Evolutionary conservation across 2,329 filamentous ascomycete genomes (phyloP), one percentile per base, ranked within the genome.

Genomic region (Colletotrichum incanum): DNA sequence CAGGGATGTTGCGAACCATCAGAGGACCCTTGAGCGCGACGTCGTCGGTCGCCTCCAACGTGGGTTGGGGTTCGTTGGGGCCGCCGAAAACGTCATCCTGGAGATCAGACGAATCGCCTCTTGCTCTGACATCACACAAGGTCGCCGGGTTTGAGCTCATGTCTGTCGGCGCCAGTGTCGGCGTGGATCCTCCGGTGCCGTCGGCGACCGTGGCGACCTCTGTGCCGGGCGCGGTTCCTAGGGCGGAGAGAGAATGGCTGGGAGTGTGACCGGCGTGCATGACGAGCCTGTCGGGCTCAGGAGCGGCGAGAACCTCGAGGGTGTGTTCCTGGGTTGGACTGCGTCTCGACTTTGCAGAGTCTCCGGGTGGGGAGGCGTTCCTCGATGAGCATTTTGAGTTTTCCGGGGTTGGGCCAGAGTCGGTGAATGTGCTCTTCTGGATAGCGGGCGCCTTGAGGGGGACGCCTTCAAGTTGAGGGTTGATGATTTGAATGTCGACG

Each of bases 181-280:
- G 74, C 68, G 84, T 86, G 54, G 79, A 79, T 18, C 81, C 78
- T 43, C 84, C 84, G 58, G 81, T 84, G 71, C 82, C 84, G 70
- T 77, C 79, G 49, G 81, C 80, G 18, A 81, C 82, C 43, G 84
- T 85, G 9, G 78, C 76, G 20, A 77, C 79, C 14, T 80, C 82
- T 2, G 85, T 86, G 16, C 83, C 83, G 11, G 82, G 80, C 56
- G 84, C 80, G 12, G 85, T 86, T 7, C 84, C 82, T 20, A 89
- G 79, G 2, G 86, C 79, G 5, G 89, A 89, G 14, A 90, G 80
- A 1, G 88, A 90, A 77, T 91, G 89, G 62, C 86, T 91, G 8
- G 90, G 90, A 1, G 90, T 91, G 78, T 91, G 90, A 1, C 90
- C 90, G 26, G 90, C 90, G 78, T 91, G 87, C 85, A 92, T 88